Conservation (phyloP, 2,329 filamentous ascomycete species). For the Mycogone perniciosa region DNA sequence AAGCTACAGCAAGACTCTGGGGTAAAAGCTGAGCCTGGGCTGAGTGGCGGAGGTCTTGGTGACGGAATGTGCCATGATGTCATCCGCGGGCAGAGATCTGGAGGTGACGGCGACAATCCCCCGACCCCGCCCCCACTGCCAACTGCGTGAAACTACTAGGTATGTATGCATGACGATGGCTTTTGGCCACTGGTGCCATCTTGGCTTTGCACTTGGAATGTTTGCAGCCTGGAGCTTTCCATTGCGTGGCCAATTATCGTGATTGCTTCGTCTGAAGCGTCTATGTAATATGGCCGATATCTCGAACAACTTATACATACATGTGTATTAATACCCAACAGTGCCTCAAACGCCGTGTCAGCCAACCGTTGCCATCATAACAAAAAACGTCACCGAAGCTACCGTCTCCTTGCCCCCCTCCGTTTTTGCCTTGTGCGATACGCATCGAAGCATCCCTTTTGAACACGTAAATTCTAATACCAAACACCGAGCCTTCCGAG, state of each 20-base stretch:
- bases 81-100: constrained; percentile 17
- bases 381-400: too few relatives aligned
- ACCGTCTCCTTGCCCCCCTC: too few relatives aligned
- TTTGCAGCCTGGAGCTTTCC: too few relatives aligned
- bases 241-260: not conserved
- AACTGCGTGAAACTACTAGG: not conserved
- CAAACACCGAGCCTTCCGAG: not conserved
- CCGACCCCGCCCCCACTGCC: not conserved
- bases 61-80: constrained; percentile 31
- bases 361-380: too few relatives aligned
- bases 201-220: too few relatives aligned
- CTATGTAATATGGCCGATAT: too few relatives aligned
- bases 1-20: not conserved
- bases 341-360: not conserved
- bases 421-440: not conserved
- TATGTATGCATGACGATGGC: not conserved
- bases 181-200: too few relatives aligned
- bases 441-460: too few relatives aligned
- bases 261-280: not conserved
- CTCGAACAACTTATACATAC: too few relatives aligned
- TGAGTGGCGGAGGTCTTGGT: constrained; percentile 11
- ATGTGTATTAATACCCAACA: not conserved
- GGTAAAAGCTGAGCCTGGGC: not conserved
- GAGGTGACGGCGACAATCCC: not conserved
- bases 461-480: not conserved